Conservation (phyloP, 2,329 filamentous ascomycete species). For the Chaetothyriales sp. region DNA sequence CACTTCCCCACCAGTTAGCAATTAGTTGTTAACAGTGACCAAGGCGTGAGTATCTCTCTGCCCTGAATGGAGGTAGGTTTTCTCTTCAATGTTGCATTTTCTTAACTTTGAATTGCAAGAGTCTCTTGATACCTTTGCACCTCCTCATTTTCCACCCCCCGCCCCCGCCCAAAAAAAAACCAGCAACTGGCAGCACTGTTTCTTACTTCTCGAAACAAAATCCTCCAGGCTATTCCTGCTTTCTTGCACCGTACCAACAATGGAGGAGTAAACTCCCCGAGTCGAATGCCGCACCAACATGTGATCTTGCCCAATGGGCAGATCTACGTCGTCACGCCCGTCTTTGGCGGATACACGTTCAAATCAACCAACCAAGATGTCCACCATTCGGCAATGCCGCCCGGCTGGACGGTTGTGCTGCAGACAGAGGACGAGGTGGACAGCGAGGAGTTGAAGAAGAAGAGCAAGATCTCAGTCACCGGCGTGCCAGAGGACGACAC, state of each 20-base stretch:
- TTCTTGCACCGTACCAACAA: not conserved
- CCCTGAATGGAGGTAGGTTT: not conserved
- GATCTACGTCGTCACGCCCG: conserved; percentile 54
- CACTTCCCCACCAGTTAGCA: not conserved
- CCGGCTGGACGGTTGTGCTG: conserved; percentile 80
- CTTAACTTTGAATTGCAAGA: no score
- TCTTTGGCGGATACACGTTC: conserved; percentile 87
- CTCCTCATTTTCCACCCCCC: not conserved
- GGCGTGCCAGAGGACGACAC: conserved; percentile 3
- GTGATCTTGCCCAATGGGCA: conserved; percentile 71
- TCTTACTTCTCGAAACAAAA: not conserved
- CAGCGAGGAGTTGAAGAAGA: conserved; percentile 9
- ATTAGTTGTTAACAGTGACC: no score
- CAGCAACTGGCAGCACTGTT: not conserved
- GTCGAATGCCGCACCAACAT: conserved; percentile 4
- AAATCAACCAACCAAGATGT: conserved; percentile 61
- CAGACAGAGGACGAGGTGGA: conserved; percentile 47
- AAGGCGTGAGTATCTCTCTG: not conserved
- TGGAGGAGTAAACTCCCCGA: not conserved
- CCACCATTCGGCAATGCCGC: conserved; percentile 57
- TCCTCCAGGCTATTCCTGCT: not conserved
- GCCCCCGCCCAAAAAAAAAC: no score
- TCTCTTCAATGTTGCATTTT: not conserved
- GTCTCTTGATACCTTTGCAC: not conserved
- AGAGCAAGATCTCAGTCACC: conserved; percentile 8